phyloP scores from a whole-genome alignment of 495 filamentous ascomycete genomes.

The Aspergillus steynii region DNA sequence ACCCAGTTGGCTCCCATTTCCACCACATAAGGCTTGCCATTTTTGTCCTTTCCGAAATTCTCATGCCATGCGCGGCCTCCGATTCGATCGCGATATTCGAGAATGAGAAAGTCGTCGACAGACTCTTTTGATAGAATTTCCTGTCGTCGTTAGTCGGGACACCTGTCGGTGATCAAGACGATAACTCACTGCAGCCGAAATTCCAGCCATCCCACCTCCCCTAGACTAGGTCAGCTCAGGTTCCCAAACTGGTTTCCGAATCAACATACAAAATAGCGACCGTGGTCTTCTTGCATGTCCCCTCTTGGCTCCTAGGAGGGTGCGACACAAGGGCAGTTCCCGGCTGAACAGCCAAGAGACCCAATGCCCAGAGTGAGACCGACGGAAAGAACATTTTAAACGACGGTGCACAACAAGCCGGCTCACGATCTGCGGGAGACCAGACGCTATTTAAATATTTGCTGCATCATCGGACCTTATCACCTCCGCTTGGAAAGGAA shows the following conservation, averaged over 20 bases:
- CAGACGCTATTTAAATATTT: neutral
- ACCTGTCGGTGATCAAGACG: neutral
- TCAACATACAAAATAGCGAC: conserved; percentile 39
- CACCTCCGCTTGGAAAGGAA: neutral
- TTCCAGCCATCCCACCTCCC: conserved; percentile 56
- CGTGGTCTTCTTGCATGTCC: conserved; percentile 41
- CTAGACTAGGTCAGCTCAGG: conserved; percentile 10
- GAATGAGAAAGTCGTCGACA: conserved; percentile 65
- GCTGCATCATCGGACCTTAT: neutral
- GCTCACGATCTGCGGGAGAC: neutral
- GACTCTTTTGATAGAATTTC: conserved; percentile 63
- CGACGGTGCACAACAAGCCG: neutral
- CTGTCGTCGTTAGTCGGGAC: conserved; percentile 25
- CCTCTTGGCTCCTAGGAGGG: conserved; percentile 18
- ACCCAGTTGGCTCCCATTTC: conserved; percentile 70
- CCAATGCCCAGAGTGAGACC: neutral
- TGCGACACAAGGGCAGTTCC: conserved; percentile 21
- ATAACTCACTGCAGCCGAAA: conserved; percentile 60
- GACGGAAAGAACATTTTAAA: neutral
- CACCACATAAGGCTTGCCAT: conserved; percentile 56
- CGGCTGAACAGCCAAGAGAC: conserved; percentile 15
- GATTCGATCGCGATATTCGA: conserved; percentile 65
- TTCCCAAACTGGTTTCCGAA: neutral
- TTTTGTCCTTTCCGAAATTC: conserved; percentile 52
- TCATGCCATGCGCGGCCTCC: conserved; percentile 59